Percentiles rank a stretch among this genome's conserved stretches.
Conservation (phyloP, 2,329 filamentous ascomycete species). For the Ciborinia camelliae region DNA sequence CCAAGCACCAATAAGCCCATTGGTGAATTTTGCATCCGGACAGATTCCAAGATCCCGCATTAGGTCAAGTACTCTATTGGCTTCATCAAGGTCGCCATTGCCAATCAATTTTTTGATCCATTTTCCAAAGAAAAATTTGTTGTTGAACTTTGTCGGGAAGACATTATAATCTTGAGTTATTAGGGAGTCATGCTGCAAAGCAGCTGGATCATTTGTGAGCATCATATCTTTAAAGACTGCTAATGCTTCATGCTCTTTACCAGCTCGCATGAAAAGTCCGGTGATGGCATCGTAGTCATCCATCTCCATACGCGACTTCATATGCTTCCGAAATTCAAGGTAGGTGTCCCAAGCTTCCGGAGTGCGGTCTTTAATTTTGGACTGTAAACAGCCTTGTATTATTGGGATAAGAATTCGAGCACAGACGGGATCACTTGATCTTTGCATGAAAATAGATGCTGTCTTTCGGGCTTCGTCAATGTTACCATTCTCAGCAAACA, state of each 20-base stretch:
- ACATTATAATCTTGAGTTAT: not conserved
- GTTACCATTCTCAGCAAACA: conserved; percentile 58
- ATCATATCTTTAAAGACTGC: conserved; percentile 89
- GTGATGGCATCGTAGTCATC: conserved; percentile 74
- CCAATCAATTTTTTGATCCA: conserved; percentile 85
- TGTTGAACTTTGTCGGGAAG: conserved; percentile 53
- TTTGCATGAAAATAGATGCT: conserved; percentile 51
- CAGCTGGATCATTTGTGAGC: conserved; percentile 36
- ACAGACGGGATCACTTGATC: conserved; percentile 44
- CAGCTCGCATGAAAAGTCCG: conserved; percentile 64
- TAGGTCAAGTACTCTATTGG: conserved; percentile 67
- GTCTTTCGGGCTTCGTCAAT: conserved; percentile 56
- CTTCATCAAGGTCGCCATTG: conserved; percentile 66
- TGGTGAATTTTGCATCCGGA: conserved; percentile 72
- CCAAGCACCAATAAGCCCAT: conserved; percentile 78
- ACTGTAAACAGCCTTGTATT: conserved; percentile 58
- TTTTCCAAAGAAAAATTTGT: conserved; percentile 81
- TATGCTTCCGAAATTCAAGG: conserved; percentile 56
- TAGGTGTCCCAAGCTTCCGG: conserved; percentile 66
- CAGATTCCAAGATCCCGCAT: conserved; percentile 68
- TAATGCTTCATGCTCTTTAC: conserved; percentile 64
- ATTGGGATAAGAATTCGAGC: conserved; percentile 61
- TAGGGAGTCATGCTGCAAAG: conserved; percentile 27
- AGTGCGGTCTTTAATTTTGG: conserved; percentile 48
- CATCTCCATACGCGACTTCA: conserved; percentile 61